phyloP scores from a whole-genome alignment of 208 protist species.

The Trypanosoma conorhini region DNA sequence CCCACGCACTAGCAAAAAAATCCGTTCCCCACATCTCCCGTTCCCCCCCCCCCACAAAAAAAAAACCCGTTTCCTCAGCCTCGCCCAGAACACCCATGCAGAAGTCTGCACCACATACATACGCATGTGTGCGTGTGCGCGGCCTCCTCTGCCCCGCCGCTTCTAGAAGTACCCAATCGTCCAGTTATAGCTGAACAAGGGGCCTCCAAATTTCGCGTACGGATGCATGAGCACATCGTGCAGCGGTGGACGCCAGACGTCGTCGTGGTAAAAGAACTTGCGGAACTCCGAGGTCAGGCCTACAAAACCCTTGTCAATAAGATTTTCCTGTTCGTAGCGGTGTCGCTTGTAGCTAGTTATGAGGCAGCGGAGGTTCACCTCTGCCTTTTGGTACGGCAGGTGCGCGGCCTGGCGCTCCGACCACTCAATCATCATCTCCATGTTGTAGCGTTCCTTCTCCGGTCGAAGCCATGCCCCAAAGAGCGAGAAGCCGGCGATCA shows the following conservation, averaged over 20 bases:
- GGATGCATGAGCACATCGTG: slow-evolving; percentile 91
- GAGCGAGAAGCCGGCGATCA: slow-evolving; percentile 82
- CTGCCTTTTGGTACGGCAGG: slow-evolving; percentile 88
- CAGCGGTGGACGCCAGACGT: slow-evolving; percentile 88
- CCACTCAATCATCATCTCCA: slow-evolving; percentile 91
- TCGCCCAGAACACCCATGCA: neutral
- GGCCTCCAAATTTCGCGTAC: slow-evolving; percentile 85
- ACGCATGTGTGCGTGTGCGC: too few species aligned
- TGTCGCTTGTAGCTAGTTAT: slow-evolving; percentile 85
- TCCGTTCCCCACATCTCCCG: neutral
- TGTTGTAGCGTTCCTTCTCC: slow-evolving; percentile 88
- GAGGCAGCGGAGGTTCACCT: slow-evolving; percentile 80
- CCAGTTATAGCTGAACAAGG: slow-evolving; percentile 90
- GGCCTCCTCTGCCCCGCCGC: neutral
- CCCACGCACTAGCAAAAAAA: neutral
- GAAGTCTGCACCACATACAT: neutral
- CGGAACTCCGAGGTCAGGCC: slow-evolving; percentile 90
- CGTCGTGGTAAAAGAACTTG: slow-evolving; percentile 93
- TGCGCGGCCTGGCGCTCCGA: slow-evolving; percentile 78
- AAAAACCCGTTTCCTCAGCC: neutral
- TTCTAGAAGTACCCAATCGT: slow-evolving; percentile 87
- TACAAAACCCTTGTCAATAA: slow-evolving; percentile 91
- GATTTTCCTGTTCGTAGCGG: slow-evolving; percentile 87
- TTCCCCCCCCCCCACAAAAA: neutral
- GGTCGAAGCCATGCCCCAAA: slow-evolving; percentile 87